phyloP scores from a whole-genome alignment of 2,329 filamentous ascomycete species.

The Lizonia empirigonia region DNA sequence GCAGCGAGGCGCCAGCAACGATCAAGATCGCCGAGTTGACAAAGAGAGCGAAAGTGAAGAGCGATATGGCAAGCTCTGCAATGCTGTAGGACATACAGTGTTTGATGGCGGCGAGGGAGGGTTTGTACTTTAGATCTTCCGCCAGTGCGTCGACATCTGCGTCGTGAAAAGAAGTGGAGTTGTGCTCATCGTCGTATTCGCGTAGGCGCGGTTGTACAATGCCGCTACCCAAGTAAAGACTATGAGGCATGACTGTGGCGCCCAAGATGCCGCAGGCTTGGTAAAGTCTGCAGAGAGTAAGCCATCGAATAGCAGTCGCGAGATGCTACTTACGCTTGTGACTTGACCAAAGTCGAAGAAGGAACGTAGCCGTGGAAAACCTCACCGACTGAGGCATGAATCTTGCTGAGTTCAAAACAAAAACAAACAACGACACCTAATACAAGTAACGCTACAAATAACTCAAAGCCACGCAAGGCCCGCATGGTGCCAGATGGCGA shows the following conservation, averaged over 20 bases:
- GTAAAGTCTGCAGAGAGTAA: conserved; percentile 52
- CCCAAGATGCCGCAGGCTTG: conserved; percentile 76
- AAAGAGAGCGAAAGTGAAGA: conserved; percentile 84
- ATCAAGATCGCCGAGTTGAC: conserved; percentile 85
- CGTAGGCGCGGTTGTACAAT: conserved; percentile 59
- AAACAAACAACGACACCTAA: conserved; percentile 63
- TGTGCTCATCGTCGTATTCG: conserved; percentile 39
- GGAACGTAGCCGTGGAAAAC: conserved; percentile 63
- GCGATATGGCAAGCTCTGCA: conserved; percentile 70
- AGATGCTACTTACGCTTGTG: conserved; percentile 56
- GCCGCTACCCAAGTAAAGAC: conserved; percentile 62
- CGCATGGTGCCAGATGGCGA: conserved; percentile 58
- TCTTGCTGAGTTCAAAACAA: conserved; percentile 61
- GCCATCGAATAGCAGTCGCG: no score
- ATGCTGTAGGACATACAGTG: conserved; percentile 76
- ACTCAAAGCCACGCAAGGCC: conserved; percentile 59
- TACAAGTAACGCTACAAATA: conserved; percentile 60
- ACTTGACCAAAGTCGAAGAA: conserved; percentile 58
- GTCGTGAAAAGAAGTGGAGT: conserved; percentile 3
- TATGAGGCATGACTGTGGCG: conserved; percentile 71
- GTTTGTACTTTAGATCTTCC: conserved; percentile 65
- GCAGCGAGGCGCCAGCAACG: conserved; percentile 78
- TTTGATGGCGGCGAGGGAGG: conserved; percentile 73
- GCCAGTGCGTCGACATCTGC: conserved; percentile 25
- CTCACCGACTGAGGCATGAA: conserved; percentile 57